Percentiles rank a stretch among this genome's conserved stretches.
Conservation (phyloP, 1,139 yeast genomes). For the Pneumocystis murina region DNA sequence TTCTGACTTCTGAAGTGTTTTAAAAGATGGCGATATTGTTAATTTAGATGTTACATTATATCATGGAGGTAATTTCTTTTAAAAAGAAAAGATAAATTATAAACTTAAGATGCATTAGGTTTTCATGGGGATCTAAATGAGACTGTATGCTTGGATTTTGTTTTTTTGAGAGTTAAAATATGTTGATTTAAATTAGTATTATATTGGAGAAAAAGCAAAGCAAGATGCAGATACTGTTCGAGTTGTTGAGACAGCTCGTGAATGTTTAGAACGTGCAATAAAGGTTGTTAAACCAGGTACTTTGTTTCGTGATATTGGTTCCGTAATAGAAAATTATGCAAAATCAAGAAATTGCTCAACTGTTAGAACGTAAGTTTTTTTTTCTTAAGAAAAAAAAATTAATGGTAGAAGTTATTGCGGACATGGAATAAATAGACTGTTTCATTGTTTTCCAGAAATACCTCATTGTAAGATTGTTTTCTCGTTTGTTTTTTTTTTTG, state of each 20-base stretch:
- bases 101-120: constrained; percentile 33
- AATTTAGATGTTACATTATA: constrained; percentile 79
- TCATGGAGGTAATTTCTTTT: constrained; percentile 26
- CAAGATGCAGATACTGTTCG: constrained; percentile 61
- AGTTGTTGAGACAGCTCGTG: constrained; percentile 88
- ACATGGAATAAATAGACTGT: constrained; percentile 76
- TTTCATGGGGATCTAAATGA: constrained; percentile 91
- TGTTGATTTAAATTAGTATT: constrained; percentile 30
- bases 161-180: neutral
- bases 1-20: constrained; percentile 62
- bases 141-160: constrained; percentile 28
- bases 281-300: constrained; percentile 80
- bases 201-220: constrained; percentile 83
- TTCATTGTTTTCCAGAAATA: constrained; percentile 86
- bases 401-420: constrained; percentile 89
- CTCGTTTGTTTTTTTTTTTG: neutral
- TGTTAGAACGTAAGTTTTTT: neutral
- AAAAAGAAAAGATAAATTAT: neutral
- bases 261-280: constrained; percentile 72
- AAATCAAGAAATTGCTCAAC: constrained; percentile 52
- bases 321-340: constrained; percentile 79
- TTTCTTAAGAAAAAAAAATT: neutral
- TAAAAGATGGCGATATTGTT: constrained; percentile 87
- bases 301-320: constrained; percentile 76
- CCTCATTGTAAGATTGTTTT: constrained; percentile 44